Evolutionary conservation across 2,329 filamentous ascomycete species (phyloP), one percentile per base, ranked within the genome.

Genomic region (Arthrobotrys pseudoclavata): DNA sequence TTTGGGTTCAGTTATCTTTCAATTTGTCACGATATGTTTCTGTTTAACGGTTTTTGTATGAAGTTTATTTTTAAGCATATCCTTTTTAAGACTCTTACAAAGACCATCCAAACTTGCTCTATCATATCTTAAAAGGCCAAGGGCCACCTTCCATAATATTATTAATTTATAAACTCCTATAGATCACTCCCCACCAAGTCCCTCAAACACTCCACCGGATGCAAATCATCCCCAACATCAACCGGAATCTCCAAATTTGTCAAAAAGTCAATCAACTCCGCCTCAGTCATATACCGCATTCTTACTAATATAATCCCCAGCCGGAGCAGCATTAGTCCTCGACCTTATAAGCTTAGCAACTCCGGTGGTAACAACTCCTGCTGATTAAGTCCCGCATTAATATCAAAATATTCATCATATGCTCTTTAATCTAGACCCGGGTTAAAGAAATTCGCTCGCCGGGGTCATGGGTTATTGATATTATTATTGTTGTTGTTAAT

Each of bases 211-310:
- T 22, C 20, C 3, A 24, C 20, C 1, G 47, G 20, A 13, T 50
- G 26, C 7, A 50, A 12, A 50, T 50, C 47, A 24, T 50, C 10
- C 3, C 47, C 47, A 24, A 50, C 10, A 3, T 20, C 47, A 24
- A 50, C 22, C 2, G 20, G 20, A 4, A 50, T 15, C 10, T 50
- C 47, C 12, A 50, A 5, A 2, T 24, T 50, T 1, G 47, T 50
- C 10, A 50, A 50, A 6, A 50, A 50, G 22, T 50, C 47, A 24
- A 50, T 50, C 47, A 50, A 50, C 22, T 50, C 47, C 2, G 22
- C 18, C 22, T 24, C 47, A 3, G 20, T 50, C 47, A 50, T 50
- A 13, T 13, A 6, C 6, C 10, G 47, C 4, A 24, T 4, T 50
- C 10, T 22, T 10, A 1, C 1, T 24, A 20, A n/a, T 20, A 24